Percentiles rank a stretch among this genome's conserved stretches.
These are phyloP conservation scores for Trichomonascaceae sp. DNA, from an alignment of 1,139 yeast species.

Conservation along the genomic window DNA sequence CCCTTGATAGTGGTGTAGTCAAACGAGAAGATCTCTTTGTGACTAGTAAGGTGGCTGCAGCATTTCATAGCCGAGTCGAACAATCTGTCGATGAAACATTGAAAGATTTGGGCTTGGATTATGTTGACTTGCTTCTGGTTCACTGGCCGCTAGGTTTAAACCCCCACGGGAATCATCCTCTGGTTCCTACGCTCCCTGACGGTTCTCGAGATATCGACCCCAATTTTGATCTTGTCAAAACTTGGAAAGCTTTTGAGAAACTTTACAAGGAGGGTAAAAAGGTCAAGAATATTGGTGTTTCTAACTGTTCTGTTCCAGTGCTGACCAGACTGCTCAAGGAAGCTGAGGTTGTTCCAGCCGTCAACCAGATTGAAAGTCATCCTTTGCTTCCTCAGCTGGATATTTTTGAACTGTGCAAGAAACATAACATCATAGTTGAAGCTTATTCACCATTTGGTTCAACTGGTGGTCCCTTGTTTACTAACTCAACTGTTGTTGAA, in stretches of 20 bases:
- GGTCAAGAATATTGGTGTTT: conserved; percentile 69
- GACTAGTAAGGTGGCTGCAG: conserved; percentile 76
- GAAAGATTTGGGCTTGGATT: conserved; percentile 63
- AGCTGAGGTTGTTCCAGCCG: conserved; percentile 56
- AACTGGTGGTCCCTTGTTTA: conserved; percentile 56
- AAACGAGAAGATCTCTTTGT: conserved; percentile 67
- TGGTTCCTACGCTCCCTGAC: conserved; percentile 38
- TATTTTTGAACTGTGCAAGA: conserved; percentile 47
- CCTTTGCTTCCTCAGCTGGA: conserved; percentile 69
- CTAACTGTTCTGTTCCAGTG: conserved; percentile 58
- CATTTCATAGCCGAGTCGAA: conserved; percentile 56
- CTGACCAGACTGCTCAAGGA: conserved; percentile 48
- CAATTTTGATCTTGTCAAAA: conserved; percentile 54
- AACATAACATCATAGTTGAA: conserved; percentile 54
- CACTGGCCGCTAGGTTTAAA: conserved; percentile 78
- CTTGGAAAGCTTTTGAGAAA: conserved; percentile 66
- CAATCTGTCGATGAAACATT: conserved; percentile 58
- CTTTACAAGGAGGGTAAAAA: conserved; percentile 49
- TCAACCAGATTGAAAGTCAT: conserved; percentile 69
- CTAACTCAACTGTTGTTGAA: conserved; percentile 41
- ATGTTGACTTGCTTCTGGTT: conserved; percentile 74
- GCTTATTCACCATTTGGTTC: conserved; percentile 83
- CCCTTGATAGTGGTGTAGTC: conserved; percentile 58
- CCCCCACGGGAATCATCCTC: conserved; percentile 37
- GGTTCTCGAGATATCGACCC: conserved; percentile 44